Conservation (phyloP, 257 asterid genomes). For the Misopates orontium region DNA sequence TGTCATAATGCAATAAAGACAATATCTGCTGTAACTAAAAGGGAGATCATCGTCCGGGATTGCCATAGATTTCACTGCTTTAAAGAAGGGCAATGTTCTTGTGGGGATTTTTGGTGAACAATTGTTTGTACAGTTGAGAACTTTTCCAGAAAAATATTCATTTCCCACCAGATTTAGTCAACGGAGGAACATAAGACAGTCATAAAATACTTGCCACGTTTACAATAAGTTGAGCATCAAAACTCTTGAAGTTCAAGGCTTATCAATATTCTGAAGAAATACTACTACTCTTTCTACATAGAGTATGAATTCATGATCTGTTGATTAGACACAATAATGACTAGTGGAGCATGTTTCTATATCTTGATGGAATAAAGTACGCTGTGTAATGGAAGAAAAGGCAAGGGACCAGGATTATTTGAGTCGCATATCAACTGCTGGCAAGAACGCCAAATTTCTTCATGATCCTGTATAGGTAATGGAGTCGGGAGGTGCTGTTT, state of each 20-base stretch:
- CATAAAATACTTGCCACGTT: neutral
- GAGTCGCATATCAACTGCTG: too few relatives aligned
- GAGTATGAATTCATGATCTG: neutral
- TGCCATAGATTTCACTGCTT: conserved; percentile 73
- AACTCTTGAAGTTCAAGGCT: neutral
- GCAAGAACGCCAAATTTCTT: too few relatives aligned
- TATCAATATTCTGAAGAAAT: too few relatives aligned
- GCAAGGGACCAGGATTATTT: neutral
- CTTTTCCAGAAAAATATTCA: neutral
- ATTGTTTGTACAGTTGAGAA: neutral
- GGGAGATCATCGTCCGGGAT: conserved; percentile 71
- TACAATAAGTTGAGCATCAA: neutral
- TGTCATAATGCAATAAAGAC: conserved; percentile 64
- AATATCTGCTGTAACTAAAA: conserved; percentile 46
- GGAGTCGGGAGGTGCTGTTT: too few relatives aligned
- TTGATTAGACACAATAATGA: neutral
- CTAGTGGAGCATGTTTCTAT: neutral
- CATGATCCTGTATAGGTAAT: too few relatives aligned
- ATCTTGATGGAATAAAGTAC: neutral
- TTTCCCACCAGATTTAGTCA: too few relatives aligned
- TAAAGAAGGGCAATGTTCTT: conserved; percentile 58
- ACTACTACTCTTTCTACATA: neutral
- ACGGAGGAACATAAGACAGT: neutral
- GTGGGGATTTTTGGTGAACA: conserved; percentile 69
- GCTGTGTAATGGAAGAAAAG: neutral